A percentile compares a stretch with the other conserved stretches of the same genome.
phyloP scores from a whole-genome alignment of 495 filamentous ascomycete species.

The Oidiodendron maius region DNA sequence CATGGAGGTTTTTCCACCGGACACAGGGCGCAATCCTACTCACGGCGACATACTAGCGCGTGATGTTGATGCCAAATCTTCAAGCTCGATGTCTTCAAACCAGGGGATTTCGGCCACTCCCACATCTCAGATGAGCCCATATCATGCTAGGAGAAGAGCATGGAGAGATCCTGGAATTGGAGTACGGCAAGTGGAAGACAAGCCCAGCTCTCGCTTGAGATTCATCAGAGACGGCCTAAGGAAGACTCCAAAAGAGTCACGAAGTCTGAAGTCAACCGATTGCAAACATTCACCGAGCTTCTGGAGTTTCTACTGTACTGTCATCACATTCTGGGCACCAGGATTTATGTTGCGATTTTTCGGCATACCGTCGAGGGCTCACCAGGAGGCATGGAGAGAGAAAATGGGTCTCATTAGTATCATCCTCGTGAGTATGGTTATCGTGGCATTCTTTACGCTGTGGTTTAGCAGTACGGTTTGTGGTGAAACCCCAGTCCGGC shows the following conservation, averaged over 20 bases:
- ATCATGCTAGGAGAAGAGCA: conserved; percentile 22
- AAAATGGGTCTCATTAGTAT: conserved; percentile 97
- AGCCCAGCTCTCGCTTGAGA: too few species aligned
- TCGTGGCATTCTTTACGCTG: conserved; percentile 95
- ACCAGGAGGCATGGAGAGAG: conserved; percentile 96
- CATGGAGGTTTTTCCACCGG: conserved; percentile 82
- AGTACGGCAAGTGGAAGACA: neutral
- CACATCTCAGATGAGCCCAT: conserved; percentile 36
- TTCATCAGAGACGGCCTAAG: conserved; percentile 27
- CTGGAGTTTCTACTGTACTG: conserved; percentile 91
- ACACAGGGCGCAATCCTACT: conserved; percentile 85
- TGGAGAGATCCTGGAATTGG: conserved; percentile 3
- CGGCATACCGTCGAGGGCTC: conserved; percentile 79
- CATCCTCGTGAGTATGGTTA: conserved; percentile 78
- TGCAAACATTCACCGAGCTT: conserved; percentile 70
- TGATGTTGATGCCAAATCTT: conserved; percentile 30
- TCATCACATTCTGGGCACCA: conserved; percentile 93
- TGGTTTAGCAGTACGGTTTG: conserved; percentile 92
- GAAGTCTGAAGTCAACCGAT: conserved; percentile 51
- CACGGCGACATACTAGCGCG: conserved; percentile 65
- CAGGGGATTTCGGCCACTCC: conserved; percentile 32
- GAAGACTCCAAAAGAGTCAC: conserved; percentile 55
- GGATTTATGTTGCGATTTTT: conserved; percentile 78
- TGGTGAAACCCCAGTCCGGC: conserved; percentile 54
- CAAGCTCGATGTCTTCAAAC: conserved; percentile 14